Percentiles rank a stretch among this genome's conserved stretches.
These are phyloP conservation scores for Aspergillus intermedius DNA, from an alignment of 2,329 filamentous ascomycete species.

Conservation along the genomic window DNA sequence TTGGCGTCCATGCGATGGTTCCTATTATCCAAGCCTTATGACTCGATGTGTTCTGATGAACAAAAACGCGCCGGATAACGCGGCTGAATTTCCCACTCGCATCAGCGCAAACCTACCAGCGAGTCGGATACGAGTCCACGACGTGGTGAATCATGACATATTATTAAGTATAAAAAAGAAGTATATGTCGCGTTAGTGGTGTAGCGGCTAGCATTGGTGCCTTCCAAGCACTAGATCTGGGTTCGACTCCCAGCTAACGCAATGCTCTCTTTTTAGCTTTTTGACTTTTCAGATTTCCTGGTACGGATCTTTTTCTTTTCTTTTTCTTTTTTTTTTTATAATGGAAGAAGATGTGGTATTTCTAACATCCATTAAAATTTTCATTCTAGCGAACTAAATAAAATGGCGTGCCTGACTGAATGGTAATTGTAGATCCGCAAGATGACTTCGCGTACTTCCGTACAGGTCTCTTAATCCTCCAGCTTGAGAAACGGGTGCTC, in stretches of 20 bases:
- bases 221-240: not conserved
- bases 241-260: not conserved
- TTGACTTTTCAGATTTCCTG: too few relatives aligned
- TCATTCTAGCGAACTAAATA: too few relatives aligned
- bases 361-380: too few relatives aligned
- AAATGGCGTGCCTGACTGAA: too few relatives aligned
- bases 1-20: too few relatives aligned
- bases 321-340: not conserved
- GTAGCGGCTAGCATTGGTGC: not conserved
- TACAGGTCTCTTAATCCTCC: constrained; percentile 3
- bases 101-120: not conserved
- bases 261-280: not conserved
- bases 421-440: too few relatives aligned
- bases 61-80: not conserved
- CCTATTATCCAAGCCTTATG: not conserved
- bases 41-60: too few relatives aligned
- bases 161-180: not conserved
- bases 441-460: too few relatives aligned
- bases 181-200: not conserved
- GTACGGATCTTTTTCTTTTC: not conserved
- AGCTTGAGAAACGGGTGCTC: constrained; percentile 25
- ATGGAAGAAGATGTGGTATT: too few relatives aligned
- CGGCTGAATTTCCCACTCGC: not conserved
- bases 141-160: too few relatives aligned
- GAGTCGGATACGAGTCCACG: constrained; percentile 6